phyloP scores from a whole-genome alignment of 202 grass and related monocot genomes.

The Cymbopogon flexuosus region DNA sequence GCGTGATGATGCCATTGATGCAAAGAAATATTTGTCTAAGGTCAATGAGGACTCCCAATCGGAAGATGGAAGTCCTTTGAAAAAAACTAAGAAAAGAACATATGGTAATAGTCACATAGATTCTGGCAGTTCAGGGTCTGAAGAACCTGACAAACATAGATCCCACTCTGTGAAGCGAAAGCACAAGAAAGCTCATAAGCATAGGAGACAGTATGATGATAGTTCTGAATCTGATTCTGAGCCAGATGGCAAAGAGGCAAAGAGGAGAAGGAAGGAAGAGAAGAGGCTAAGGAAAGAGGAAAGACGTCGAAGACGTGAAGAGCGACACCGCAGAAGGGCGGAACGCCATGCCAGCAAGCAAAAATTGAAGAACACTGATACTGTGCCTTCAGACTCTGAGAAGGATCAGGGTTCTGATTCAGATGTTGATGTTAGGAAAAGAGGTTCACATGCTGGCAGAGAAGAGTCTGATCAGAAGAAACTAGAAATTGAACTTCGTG shows the following conservation, averaged over 20 bases:
- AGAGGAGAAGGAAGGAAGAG: slow-evolving; percentile 70
- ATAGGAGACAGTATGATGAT: slow-evolving; percentile 55
- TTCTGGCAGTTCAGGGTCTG: slow-evolving; percentile 51
- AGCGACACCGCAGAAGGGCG: slow-evolving; percentile 54
- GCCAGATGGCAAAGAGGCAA: slow-evolving; percentile 55
- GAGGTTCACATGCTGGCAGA: slow-evolving; percentile 32
- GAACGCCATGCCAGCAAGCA: slow-evolving; percentile 48
- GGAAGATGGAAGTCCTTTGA: slow-evolving; percentile 43
- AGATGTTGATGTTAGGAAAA: slow-evolving; percentile 44
- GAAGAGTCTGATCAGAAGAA: slow-evolving; percentile 61
- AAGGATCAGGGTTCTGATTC: slow-evolving; percentile 38
- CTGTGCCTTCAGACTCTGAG: slow-evolving; percentile 43
- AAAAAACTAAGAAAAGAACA: slow-evolving; percentile 41
- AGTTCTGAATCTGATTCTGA: slow-evolving; percentile 58
- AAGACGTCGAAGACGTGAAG: slow-evolving; percentile 60
- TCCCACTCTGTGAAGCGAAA: slow-evolving; percentile 52
- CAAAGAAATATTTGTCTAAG: slow-evolving; percentile 34
- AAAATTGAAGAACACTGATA: slow-evolving; percentile 40
- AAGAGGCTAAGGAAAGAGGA: slow-evolving; percentile 77
- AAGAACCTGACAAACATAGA: slow-evolving; percentile 46
- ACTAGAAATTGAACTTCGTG: slow-evolving; percentile 74
- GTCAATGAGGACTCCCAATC: slow-evolving; percentile 28
- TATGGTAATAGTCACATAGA: slow-evolving; percentile 27
- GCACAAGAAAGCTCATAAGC: slow-evolving; percentile 60
- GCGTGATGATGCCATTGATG: slow-evolving; percentile 5